Percentiles rank a stretch among this genome's conserved stretches.
These are phyloP conservation scores for Sarocladium kiliense DNA, from an alignment of 2,329 filamentous ascomycete species.

Conservation along the genomic window DNA sequence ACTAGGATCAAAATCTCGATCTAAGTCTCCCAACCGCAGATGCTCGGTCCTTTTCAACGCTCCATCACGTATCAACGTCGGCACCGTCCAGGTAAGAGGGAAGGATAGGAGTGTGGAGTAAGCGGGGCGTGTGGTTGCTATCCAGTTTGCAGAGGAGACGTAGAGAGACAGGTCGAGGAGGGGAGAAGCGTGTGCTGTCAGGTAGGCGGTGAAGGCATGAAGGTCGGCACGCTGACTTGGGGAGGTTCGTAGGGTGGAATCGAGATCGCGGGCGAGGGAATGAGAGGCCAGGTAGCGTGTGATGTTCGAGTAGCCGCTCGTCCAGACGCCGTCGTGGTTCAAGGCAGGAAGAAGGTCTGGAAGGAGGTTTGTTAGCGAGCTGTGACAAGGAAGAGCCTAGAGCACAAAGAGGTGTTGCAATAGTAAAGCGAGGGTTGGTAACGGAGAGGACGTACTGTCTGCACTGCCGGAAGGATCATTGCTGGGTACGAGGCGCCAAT, in stretches of 20 bases:
- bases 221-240: conserved; percentile 39
- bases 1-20: conserved; percentile 48
- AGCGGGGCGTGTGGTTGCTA: conserved; percentile 67
- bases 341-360: conserved; percentile 52
- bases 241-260: conserved; percentile 30
- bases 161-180: conserved; percentile 85
- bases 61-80: conserved; percentile 63
- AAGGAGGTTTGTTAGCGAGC: not conserved
- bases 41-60: conserved; percentile 67
- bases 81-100: conserved; percentile 83
- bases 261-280: conserved; percentile 27
- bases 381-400: conserved; percentile 15
- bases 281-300: conserved; percentile 46
- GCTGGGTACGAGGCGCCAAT: conserved; percentile 67
- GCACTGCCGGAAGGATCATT: conserved; percentile 69
- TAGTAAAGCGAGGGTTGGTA: conserved; percentile 12
- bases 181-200: conserved; percentile 68
- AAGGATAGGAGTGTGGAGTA: conserved; percentile 78
- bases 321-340: conserved; percentile 45
- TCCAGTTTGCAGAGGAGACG: conserved; percentile 85
- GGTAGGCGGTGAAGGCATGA: conserved; percentile 58
- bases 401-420: conserved; percentile 11
- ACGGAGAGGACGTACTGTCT: conserved; percentile 49
- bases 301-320: conserved; percentile 58
- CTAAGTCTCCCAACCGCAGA: conserved; percentile 63